phyloP scores from a whole-genome alignment of 805 yeast species.

The Yarrowia osloensis region DNA sequence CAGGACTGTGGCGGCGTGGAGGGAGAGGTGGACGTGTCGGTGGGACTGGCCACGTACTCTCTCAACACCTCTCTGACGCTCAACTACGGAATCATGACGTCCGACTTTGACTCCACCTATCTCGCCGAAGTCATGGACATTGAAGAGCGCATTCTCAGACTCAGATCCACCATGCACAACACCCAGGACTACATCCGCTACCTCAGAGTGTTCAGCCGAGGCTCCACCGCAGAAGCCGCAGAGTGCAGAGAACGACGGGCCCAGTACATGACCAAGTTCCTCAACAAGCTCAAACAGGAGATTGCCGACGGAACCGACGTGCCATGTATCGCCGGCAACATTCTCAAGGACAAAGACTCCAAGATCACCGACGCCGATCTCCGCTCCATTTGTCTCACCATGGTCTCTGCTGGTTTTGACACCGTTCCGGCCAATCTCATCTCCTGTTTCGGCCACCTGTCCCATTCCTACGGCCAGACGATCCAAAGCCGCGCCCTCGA shows the following conservation, averaged over 20 bases:
- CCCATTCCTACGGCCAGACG: constrained; percentile 44
- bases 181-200: constrained; percentile 46
- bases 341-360: constrained; percentile 41
- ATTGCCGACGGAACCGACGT: constrained; percentile 39
- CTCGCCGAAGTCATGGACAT: constrained; percentile 42
- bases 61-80: constrained; percentile 46
- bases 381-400: constrained; percentile 64
- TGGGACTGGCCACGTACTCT: constrained; percentile 44
- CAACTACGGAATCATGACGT: constrained; percentile 47
- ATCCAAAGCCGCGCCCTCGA: constrained; percentile 51
- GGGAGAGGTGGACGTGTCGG: constrained; percentile 39
- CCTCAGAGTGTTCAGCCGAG: constrained; percentile 42
- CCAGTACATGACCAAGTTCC: constrained; percentile 41
- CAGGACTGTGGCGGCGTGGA: constrained; percentile 34
- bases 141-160: constrained; percentile 42
- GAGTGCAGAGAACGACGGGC: constrained; percentile 42
- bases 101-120: constrained; percentile 39
- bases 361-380: constrained; percentile 48
- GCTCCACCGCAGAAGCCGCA: constrained; percentile 39
- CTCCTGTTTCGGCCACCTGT: constrained; percentile 61
- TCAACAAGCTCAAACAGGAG: constrained; percentile 38
- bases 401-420: constrained; percentile 80
- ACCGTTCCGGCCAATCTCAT: constrained; percentile 66
- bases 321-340: constrained; percentile 44
- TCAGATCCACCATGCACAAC: constrained; percentile 46